phyloP scores from a whole-genome alignment of 2,329 filamentous ascomycete genomes.

The Cladorrhinum sp. region DNA sequence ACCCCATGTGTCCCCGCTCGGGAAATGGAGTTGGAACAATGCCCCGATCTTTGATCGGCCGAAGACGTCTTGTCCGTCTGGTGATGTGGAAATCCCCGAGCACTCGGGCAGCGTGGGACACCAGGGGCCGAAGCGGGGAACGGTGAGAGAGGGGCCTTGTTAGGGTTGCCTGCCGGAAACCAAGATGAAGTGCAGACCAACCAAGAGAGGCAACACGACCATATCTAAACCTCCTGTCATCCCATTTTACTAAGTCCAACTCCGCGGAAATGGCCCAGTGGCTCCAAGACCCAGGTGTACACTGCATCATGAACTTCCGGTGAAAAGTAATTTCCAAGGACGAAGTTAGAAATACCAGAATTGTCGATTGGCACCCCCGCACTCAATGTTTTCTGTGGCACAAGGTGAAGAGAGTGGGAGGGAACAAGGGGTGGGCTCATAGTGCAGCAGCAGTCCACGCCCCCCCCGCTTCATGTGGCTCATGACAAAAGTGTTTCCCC shows the following conservation, averaged over 20 bases:
- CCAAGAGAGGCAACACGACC: background rate
- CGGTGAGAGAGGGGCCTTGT: background rate
- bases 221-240: background rate
- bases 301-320: background rate
- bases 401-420: background rate
- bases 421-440: background rate
- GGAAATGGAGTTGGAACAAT: background rate
- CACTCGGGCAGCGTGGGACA: background rate
- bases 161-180: background rate
- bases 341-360: background rate
- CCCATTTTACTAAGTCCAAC: background rate
- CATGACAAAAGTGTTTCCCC: slow-evolving; percentile 21
- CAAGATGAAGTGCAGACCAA: background rate
- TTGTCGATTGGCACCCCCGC: background rate
- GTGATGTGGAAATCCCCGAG: background rate
- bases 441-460: background rate
- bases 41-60: background rate
- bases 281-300: background rate
- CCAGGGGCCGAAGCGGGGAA: background rate
- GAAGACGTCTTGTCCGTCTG: background rate
- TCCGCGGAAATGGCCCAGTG: slow-evolving; percentile 5
- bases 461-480: slow-evolving; percentile 11
- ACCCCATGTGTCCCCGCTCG: background rate
- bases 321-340: background rate
- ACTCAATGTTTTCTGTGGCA: background rate